Base-by-base conservation (phyloP, 2,329 filamentous ascomycete genomes). In the Botrytis sinoallii region DNA sequence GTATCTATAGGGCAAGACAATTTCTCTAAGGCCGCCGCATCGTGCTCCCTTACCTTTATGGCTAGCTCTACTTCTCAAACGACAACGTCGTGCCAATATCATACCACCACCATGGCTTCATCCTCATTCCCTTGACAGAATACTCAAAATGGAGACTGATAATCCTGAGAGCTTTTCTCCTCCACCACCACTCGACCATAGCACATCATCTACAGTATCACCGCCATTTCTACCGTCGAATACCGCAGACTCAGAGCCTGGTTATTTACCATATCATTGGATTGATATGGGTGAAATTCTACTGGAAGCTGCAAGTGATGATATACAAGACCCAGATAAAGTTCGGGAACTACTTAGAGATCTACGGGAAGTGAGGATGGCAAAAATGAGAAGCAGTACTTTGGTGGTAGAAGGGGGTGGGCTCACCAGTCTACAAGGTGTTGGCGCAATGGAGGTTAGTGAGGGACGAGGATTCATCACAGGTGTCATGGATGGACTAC, bases 31-130 rank as follows among this genome's bases (percentile, higher is more conserved):
- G 40, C 96, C 96, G 3, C 95, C 95, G 0, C 91, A 94, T 80
- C 90, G 94, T 78, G 88, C 90, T 77, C 86, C 92, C 59, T 83
- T 98, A 0, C 95, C 96, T 0, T 89, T 99, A 74, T 99, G 96
- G 96, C 92, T 99, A 25, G 96, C 96, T 3, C 88, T 98, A 25
- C 90, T 98, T 38, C 90, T 99, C 72, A 98, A 98, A 84, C 94
- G 95, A 76, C 96, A 99, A 84, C 90, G 92, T 71, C 92, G 96
- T 79, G 94, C 94, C 78, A 98, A 97, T 84, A 97, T 99, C 77
- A 86, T 96, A 6, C 91, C 96, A 0, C 96, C 96, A 14, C 87
- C 93, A 25, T 99, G 96, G 96, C 89, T 99, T 12, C 90, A 92
- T 75, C 88, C 92, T 0, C 85, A 91, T 75, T 92, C 93, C 5